These are phyloP conservation scores for Xylaria intraflava DNA, from an alignment of 495 filamentous ascomycete genomes.

Conservation along the genomic window DNA sequence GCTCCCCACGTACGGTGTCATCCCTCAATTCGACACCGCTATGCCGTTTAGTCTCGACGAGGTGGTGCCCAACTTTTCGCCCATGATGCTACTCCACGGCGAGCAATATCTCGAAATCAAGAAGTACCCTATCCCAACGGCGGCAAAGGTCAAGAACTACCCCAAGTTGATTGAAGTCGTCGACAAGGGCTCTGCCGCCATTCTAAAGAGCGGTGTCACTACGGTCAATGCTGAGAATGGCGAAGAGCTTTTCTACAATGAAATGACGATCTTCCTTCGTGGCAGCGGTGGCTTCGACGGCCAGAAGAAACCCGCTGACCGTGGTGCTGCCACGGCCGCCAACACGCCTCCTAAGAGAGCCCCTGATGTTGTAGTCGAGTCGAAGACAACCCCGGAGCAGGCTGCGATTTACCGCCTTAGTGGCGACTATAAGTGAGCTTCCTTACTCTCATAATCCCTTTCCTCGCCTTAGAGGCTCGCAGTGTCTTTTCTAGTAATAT, in stretches of 20 bases:
- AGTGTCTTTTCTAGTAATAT: neutral
- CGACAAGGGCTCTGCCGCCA: constrained; percentile 88
- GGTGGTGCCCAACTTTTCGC: constrained; percentile 87
- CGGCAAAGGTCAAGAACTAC: constrained; percentile 70
- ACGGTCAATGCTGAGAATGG: constrained; percentile 75
- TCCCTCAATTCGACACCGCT: constrained; percentile 83
- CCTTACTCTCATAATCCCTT: neutral
- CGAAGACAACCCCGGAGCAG: constrained; percentile 88
- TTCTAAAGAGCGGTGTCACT: constrained; percentile 71
- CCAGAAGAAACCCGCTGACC: constrained; percentile 65
- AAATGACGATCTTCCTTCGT: constrained; percentile 83
- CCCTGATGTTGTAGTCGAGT: constrained; percentile 78
- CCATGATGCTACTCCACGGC: constrained; percentile 98
- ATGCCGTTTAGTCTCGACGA: constrained; percentile 75
- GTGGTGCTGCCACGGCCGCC: constrained; percentile 69
- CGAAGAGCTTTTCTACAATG: constrained; percentile 95
- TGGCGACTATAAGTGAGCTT: constrained; percentile 64
- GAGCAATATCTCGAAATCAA: constrained; percentile 97
- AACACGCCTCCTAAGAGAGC: constrained; percentile 72
- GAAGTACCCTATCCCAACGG: constrained; percentile 90
- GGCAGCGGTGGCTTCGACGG: constrained; percentile 92
- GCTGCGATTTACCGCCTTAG: constrained; percentile 91
- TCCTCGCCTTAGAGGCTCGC: neutral
- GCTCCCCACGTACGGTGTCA: constrained; percentile 88
- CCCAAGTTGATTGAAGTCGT: constrained; percentile 88